Conservation (phyloP, 2,329 filamentous ascomycete genomes). For the Seiridium unicorne region DNA sequence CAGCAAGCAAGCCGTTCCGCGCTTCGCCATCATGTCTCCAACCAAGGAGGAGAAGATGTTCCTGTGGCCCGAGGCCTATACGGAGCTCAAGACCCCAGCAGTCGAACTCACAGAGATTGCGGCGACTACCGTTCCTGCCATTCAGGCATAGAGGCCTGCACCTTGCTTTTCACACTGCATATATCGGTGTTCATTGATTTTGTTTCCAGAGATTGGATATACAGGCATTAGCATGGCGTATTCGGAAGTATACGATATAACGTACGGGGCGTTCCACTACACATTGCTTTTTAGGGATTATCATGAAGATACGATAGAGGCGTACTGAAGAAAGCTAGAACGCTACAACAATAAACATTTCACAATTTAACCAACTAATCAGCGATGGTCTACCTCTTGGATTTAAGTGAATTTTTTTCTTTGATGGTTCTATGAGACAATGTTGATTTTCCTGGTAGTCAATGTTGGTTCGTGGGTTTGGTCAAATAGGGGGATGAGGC, state of each 20-base stretch:
- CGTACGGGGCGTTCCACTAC: neutral
- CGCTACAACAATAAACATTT: neutral
- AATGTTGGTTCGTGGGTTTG: no score
- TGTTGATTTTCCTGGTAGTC: no score
- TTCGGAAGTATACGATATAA: neutral
- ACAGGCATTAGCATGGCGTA: neutral
- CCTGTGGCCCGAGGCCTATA: constrained; percentile 60
- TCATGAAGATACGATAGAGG: neutral
- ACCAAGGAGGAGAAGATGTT: constrained; percentile 60
- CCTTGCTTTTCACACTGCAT: neutral
- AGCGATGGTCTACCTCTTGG: no score
- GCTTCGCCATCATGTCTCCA: constrained; percentile 34
- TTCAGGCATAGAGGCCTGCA: constrained; percentile 4
- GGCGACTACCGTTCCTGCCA: neutral
- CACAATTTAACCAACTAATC: neutral
- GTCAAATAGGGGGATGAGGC: no score
- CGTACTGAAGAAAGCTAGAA: neutral
- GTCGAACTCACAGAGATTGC: constrained; percentile 15
- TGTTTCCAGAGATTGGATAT: neutral
- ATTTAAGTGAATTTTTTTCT: no score
- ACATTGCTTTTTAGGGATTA: neutral
- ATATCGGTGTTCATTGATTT: neutral
- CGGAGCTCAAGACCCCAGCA: constrained; percentile 37
- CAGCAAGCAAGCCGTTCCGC: constrained; percentile 51
- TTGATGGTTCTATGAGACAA: no score